These are phyloP conservation scores for Albugo candida DNA, from an alignment of 352 stramenopile genomes.

Conservation along the genomic window DNA sequence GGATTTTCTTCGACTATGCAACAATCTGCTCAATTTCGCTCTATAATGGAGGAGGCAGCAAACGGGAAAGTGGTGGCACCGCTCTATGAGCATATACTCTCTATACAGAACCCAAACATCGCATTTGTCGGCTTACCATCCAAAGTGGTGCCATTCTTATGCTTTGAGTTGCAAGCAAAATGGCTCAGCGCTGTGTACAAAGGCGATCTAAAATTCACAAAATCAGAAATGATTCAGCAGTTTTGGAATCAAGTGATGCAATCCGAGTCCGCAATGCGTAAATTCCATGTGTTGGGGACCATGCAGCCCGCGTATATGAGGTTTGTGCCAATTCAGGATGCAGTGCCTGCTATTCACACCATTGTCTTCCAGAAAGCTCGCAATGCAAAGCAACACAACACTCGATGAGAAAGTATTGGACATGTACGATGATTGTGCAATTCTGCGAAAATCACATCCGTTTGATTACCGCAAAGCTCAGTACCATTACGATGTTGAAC, in stretches of 20 bases:
- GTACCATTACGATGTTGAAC: slow-evolving; percentile 18
- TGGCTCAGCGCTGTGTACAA: slow-evolving; percentile 43
- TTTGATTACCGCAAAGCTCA: slow-evolving; percentile 41
- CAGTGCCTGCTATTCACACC: slow-evolving; percentile 9
- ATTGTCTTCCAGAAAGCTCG: slow-evolving; percentile 7
- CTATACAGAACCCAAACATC: slow-evolving; percentile 48
- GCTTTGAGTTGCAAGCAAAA: slow-evolving; percentile 57
- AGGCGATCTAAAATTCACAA: slow-evolving; percentile 18
- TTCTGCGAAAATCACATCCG: slow-evolving; percentile 30
- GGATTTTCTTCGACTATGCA: too few species aligned
- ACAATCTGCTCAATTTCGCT: too few species aligned
- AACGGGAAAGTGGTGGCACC: slow-evolving; percentile 27
- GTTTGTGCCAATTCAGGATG: not conserved
- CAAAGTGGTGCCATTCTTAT: slow-evolving; percentile 60
- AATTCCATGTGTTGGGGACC: slow-evolving; percentile 46
- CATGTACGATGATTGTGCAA: slow-evolving; percentile 45
- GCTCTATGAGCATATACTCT: slow-evolving; percentile 61
- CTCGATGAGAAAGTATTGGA: slow-evolving; percentile 26
- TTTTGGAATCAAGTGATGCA: slow-evolving; percentile 23
- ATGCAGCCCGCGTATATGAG: slow-evolving; percentile 11
- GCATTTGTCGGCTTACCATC: slow-evolving; percentile 56
- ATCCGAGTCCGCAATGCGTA: slow-evolving; percentile 23
- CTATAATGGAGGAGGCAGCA: slow-evolving; percentile 9
- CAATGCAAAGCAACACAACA: slow-evolving; percentile 10
- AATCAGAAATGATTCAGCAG: slow-evolving; percentile 47